A percentile compares a stretch with the other conserved stretches of the same genome.
Conservation (phyloP, 495 filamentous ascomycete species). For the Penicillium robsamsonii region DNA sequence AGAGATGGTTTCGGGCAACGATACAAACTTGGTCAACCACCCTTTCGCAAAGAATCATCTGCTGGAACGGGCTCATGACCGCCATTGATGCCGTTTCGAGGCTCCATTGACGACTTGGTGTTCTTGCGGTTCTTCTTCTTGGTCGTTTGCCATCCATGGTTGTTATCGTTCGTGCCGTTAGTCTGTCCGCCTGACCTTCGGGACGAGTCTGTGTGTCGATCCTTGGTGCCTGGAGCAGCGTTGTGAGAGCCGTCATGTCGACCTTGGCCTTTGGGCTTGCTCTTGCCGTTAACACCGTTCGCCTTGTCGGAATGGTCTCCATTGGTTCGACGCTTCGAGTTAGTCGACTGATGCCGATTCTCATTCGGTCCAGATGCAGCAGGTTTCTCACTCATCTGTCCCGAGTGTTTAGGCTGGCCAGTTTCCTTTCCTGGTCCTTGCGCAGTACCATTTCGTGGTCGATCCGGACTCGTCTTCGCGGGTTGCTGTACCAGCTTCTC, state of each 20-base stretch:
- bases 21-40: conserved; percentile 35
- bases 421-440: conserved; percentile 28
- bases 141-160: conserved; percentile 47
- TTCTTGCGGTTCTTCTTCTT: conserved; percentile 49
- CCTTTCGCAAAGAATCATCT: conserved; percentile 52
- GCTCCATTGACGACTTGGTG: conserved; percentile 34
- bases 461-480: conserved; percentile 31
- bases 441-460: conserved; percentile 23
- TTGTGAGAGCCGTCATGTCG: conserved; percentile 33
- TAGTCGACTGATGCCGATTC: conserved; percentile 25
- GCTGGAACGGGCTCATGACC: conserved; percentile 43
- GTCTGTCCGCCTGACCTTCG: conserved; percentile 37
- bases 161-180: conserved; percentile 23
- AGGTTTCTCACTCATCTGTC: conserved; percentile 31
- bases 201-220: conserved; percentile 29
- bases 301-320: conserved; percentile 37
- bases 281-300: conserved; percentile 38
- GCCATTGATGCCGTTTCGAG: conserved; percentile 26
- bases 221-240: conserved; percentile 23
- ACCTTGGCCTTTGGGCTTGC: conserved; percentile 32
- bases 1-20: conserved; percentile 3
- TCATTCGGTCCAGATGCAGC: conserved; percentile 14
- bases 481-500: conserved; percentile 33
- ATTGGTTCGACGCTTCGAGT: conserved; percentile 33
- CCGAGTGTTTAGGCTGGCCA: conserved; percentile 31